Base-by-base conservation (phyloP, 129 eudicot genomes). In the Flaveria sonorensis region DNA sequence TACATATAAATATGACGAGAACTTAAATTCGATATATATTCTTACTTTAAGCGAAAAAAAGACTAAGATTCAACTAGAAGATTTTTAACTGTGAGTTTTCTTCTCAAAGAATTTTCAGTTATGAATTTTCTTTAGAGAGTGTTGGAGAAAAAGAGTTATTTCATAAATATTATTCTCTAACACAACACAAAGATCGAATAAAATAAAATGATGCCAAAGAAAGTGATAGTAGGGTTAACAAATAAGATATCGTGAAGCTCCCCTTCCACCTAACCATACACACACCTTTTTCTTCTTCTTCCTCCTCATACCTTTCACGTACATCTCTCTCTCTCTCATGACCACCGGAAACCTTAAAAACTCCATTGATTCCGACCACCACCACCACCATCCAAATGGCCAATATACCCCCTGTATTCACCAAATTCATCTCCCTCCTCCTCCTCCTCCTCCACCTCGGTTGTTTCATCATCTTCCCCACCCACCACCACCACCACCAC, bases 391-490 rank as follows among this genome's bases (percentile, higher is more conserved):
- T 30, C 36, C 36, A 30, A 30, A 81, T 81, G 84, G 64, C 62
- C n/a, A 81, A 69, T 78, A 15, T 81, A 64, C 81, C 59, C 13
- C 85, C 85, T 16, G 1, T 76, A 51, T 73, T 89, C 77, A 83
- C 83, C 52, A 80, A 72, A 66, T 57, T 88, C 82, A 7, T 82
- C 69, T 79, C 86, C 19, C 60, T 80, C 30, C 74, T 91, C 80
- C 76, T 89, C 66, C 24, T 90, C 60, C 71, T 89, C 52, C 46
- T 81, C 72, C 93, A 84, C 48, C 73, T 85, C 2, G 91, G 90
- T 16, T 92, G 91, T 74, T 87, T 88, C 88, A 40, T 51, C 71
- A 68, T 73, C 85, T 43, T 76, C 56, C 73, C 90, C 78, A 77
- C 88, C 39, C 23, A 82, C 61, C 48, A 57, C 57, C 59, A 67